Percentiles rank a stretch among this genome's conserved stretches.
These are phyloP conservation scores for Setaria viridis DNA, from an alignment of 202 grass and related monocot species.

Conservation along the genomic window DNA sequence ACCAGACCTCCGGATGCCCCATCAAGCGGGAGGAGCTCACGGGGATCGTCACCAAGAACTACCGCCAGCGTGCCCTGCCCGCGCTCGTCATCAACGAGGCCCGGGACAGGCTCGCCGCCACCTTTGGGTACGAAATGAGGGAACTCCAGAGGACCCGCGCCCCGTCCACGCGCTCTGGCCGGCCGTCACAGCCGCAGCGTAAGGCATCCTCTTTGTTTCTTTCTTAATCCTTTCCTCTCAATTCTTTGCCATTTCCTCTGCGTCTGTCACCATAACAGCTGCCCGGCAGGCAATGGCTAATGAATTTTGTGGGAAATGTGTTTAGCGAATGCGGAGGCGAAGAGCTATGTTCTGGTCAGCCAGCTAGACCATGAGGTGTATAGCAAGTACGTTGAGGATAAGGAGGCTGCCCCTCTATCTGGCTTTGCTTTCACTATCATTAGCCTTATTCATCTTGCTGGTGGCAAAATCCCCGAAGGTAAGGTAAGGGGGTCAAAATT, in stretches of 20 bases:
- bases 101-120: too few species aligned
- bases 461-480: conserved; percentile 82
- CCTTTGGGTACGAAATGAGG: too few species aligned
- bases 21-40: conserved; percentile 74
- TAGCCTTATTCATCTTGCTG: conserved; percentile 70
- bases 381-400: conserved; percentile 68
- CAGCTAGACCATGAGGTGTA: conserved; percentile 63
- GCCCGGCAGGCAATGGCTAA: neutral
- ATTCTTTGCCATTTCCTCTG: too few species aligned
- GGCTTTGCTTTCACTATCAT: conserved; percentile 81
- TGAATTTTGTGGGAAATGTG: neutral
- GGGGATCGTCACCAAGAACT: too few species aligned
- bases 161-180: conserved; percentile 52
- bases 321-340: conserved; percentile 64
- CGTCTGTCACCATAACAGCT: too few species aligned
- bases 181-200: conserved; percentile 54
- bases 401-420: conserved; percentile 61
- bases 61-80: too few species aligned
- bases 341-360: conserved; percentile 81
- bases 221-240: too few species aligned
- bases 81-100: neutral
- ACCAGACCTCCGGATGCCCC: conserved; percentile 74
- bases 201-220: neutral
- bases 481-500: neutral
- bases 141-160: conserved; percentile 7